A percentile compares a stretch with the other conserved stretches of the same genome.
phyloP scores from a whole-genome alignment of 2,329 filamentous ascomycete genomes.

The Fusarium multiceps region DNA sequence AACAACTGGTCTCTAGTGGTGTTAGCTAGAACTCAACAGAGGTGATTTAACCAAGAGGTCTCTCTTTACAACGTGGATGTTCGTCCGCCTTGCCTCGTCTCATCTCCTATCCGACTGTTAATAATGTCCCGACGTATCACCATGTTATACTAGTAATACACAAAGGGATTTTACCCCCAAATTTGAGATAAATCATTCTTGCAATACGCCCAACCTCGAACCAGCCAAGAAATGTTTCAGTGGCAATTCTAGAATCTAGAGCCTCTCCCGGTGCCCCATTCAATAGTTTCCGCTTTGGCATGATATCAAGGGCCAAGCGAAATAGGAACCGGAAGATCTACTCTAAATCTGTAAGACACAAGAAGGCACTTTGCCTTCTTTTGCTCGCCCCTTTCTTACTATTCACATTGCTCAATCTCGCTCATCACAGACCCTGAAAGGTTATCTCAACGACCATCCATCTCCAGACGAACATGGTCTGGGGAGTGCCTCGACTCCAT shows the following conservation, averaged over 20 bases:
- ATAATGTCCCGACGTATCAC: neutral
- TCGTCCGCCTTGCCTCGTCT: neutral
- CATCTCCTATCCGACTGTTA: neutral
- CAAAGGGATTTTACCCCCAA: neutral
- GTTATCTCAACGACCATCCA: conserved; percentile 24
- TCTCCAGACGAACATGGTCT: conserved; percentile 4
- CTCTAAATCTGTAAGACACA: neutral
- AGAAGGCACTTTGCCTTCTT: neutral
- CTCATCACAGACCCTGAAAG: conserved; percentile 14
- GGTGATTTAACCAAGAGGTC: neutral
- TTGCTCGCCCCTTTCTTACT: conserved; percentile 18
- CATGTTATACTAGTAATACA: neutral
- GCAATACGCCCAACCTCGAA: neutral
- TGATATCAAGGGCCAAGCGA: neutral
- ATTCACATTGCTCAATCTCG: conserved; percentile 27
- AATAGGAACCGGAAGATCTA: conserved; percentile 6
- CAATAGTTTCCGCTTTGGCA: neutral
- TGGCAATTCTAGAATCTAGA: neutral
- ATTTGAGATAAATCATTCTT: neutral
- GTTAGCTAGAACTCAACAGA: neutral
- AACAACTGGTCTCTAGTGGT: neutral
- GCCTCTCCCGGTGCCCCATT: neutral
- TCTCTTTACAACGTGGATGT: neutral
- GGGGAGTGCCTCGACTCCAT: neutral
- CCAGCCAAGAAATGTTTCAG: neutral